Evolutionary conservation across 805 yeast genomes (phyloP), one percentile per base, ranked within the genome.

Genomic region (Kluyveromyces siamensis): DNA sequence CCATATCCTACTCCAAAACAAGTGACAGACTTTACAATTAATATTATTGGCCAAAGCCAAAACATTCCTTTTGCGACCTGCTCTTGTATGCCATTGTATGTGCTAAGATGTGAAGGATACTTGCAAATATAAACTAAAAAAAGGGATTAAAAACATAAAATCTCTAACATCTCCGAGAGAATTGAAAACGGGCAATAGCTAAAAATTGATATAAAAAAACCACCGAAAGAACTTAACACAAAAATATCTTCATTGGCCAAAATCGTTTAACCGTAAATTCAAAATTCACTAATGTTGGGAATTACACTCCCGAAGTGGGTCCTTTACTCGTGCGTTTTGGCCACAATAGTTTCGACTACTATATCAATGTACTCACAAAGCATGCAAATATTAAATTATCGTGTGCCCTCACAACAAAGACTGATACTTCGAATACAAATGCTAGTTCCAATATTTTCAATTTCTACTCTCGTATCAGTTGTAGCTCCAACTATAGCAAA

Each of bases 391-490:
- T 61, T 63, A 40, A 89, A 90, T 67, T 93, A 93, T 66, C 69
- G 98, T 42, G 87, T 85, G 57, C 98, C 98, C 0, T 74, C 78
- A 57, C 93, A 87, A 56, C 99, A 93, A 63, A 71, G 98, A 45
- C 71, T 88, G 35, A 81, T 87, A 59, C 81, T 90, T 3, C 72
- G 99, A 27, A 91, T 93, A 37, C 84, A 83, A 53, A 53, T 88
- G 41, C 79, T 91, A 54, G 84, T 90, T 1, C 97, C 97, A 0
- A 60, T 90, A 19, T 90, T 84, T 67, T 83, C 95, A 6, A 52
- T 83, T 0, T 74, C 88, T 10, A 84, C 96, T 60, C 84, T 77
- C 58, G 56, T 76, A 2, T 74, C 80, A 56, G 50, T 72, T 83
- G 18, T 68, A 71, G 16, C 68, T 72, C 63, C 79, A 72, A n/a